Percentiles rank a stretch among this genome's conserved stretches.
Evolutionary conservation across 1,139 yeast species (phyloP).

Genomic region (Ogataea hybrid): DNA sequence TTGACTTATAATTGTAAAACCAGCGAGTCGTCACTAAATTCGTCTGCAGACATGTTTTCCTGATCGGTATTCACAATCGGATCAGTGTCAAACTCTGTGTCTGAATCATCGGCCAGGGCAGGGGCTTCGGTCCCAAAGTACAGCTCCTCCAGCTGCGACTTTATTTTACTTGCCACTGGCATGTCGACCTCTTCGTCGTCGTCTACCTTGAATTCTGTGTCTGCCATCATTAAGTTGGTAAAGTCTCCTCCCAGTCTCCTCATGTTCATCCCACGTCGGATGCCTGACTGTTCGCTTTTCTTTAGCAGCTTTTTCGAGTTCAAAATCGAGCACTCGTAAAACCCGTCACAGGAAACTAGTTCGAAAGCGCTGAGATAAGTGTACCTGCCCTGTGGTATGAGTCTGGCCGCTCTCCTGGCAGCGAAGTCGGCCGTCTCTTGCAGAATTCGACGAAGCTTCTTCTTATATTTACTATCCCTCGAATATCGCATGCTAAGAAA

Average conservation of each 20-base stretch:
- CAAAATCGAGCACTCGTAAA: conserved; percentile 26
- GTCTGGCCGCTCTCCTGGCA: conserved; percentile 15
- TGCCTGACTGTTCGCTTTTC: conserved; percentile 1
- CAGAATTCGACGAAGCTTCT: conserved; percentile 11
- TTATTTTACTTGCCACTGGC: not conserved
- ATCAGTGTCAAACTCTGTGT: conserved; percentile 27
- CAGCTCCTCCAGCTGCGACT: conserved; percentile 17
- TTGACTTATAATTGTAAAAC: conserved; percentile 18
- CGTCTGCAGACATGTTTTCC: conserved; percentile 19
- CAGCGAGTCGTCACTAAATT: conserved; percentile 26
- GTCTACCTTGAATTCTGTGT: conserved; percentile 22
- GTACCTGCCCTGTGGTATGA: conserved; percentile 12
- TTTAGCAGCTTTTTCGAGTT: conserved; percentile 23
- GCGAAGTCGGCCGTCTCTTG: conserved; percentile 22
- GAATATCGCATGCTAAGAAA: conserved; percentile 25
- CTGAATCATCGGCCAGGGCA: conserved; percentile 1
- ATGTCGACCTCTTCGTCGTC: conserved; percentile 14
- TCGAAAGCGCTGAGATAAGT: conserved; percentile 18
- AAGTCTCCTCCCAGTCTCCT: conserved; percentile 32
- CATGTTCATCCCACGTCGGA: not conserved
- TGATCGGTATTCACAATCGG: conserved; percentile 27
- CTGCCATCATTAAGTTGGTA: conserved; percentile 25
- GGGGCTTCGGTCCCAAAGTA: conserved; percentile 17
- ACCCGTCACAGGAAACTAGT: conserved; percentile 29
- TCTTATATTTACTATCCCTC: conserved; percentile 27